Evolutionary conservation across 192 early-diverging fungal genomes (phyloP).

Genomic region (Phlyctochytrium bullatum): DNA sequence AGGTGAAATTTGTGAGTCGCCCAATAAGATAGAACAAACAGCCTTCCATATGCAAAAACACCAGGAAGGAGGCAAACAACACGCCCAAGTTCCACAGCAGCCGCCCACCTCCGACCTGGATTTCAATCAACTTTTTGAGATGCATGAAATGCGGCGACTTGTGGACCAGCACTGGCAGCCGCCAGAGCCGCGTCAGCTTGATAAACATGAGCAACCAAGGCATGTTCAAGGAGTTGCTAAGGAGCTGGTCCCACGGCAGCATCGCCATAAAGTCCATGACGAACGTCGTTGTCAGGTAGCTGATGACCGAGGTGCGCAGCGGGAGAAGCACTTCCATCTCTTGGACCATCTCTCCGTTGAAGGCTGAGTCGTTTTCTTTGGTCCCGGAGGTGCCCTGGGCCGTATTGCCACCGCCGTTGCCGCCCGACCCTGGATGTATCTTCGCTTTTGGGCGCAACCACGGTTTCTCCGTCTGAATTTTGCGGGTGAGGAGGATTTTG

Average conservation of each 20-base stretch:
- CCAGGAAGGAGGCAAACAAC: neutral
- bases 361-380: constrained; percentile 2
- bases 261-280: constrained; percentile 11
- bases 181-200: neutral
- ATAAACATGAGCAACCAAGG: neutral
- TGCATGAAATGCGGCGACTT: neutral
- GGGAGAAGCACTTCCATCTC: neutral
- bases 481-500: constrained; percentile 1
- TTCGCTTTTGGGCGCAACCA: too few species aligned
- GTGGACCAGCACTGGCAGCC: neutral
- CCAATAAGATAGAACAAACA: constrained; percentile 9
- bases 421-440: neutral
- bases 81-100: neutral
- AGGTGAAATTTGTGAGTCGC: neutral
- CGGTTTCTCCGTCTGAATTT: neutral
- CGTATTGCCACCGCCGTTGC: too few species aligned
- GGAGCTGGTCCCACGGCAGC: constrained; percentile 14
- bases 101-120: neutral
- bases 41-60: constrained; percentile 15
- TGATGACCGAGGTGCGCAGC: neutral
- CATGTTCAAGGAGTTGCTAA: neutral
- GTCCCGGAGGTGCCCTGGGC: neutral
- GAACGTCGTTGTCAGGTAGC: constrained; percentile 4
- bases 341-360: neutral
- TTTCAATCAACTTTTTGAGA: neutral